Conservation (phyloP, 2,329 filamentous ascomycete genomes). For the Botryotinia convoluta region DNA sequence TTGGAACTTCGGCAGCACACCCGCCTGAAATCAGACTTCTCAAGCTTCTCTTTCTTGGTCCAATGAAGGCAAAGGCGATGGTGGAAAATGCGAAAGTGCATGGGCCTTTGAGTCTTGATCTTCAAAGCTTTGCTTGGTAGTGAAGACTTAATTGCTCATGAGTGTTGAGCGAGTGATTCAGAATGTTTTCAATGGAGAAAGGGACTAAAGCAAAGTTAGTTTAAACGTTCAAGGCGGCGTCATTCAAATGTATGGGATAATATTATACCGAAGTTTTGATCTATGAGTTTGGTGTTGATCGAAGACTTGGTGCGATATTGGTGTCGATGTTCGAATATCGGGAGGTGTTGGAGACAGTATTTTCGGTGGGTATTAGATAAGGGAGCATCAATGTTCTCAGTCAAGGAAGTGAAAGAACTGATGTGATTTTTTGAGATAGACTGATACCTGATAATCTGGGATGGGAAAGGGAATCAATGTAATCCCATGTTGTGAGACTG, state of each 20-base stretch:
- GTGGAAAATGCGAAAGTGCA: neutral
- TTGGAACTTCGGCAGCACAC: neutral
- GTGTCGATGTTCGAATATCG: neutral
- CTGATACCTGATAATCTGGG: neutral
- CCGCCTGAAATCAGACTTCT: neutral
- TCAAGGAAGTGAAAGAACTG: neutral
- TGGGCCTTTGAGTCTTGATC: neutral
- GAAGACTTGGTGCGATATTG: neutral
- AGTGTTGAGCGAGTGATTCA: neutral
- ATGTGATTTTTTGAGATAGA: neutral
- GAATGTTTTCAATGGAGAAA: neutral
- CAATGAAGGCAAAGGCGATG: slow-evolving; percentile 2
- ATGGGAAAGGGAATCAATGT: neutral
- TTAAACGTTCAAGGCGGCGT: neutral
- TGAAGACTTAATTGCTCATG: neutral
- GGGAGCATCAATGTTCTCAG: neutral
- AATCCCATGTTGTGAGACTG: neutral
- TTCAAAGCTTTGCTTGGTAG: neutral
- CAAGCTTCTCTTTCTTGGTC: neutral
- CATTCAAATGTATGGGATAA: neutral
- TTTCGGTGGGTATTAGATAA: neutral
- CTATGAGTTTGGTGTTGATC: neutral
- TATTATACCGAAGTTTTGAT: neutral
- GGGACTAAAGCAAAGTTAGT: neutral
- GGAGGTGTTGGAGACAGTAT: neutral